Evolutionary conservation across 2,329 filamentous ascomycete species (phyloP).

Genomic region (Parascedosporium putredinis): DNA sequence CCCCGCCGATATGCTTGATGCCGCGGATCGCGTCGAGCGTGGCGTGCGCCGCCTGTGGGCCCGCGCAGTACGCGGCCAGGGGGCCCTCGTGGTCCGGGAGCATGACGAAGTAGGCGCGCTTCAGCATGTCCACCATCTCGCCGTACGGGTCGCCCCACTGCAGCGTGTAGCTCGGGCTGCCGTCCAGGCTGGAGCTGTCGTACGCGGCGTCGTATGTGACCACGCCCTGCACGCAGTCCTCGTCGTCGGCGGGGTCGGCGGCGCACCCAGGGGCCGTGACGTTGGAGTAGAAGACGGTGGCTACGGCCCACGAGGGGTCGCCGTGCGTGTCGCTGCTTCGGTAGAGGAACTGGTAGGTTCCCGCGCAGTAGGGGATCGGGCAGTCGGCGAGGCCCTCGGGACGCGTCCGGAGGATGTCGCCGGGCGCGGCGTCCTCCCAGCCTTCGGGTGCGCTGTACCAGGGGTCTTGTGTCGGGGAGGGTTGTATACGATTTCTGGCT

Average conservation of each 20-base stretch:
- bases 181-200: slow-evolving; percentile 27
- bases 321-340: slow-evolving; percentile 18
- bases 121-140: slow-evolving; percentile 18
- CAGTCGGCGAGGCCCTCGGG: neutral
- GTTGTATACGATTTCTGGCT: neutral
- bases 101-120: slow-evolving; percentile 30
- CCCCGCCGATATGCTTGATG: slow-evolving; percentile 18
- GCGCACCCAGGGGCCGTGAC: slow-evolving; percentile 9
- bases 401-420: neutral
- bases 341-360: slow-evolving; percentile 21
- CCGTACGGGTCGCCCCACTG: slow-evolving; percentile 18
- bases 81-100: slow-evolving; percentile 36
- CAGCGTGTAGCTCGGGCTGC: slow-evolving; percentile 25
- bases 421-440: slow-evolving; percentile 1
- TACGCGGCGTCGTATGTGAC: slow-evolving; percentile 33
- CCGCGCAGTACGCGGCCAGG: slow-evolving; percentile 31
- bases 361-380: neutral
- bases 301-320: slow-evolving; percentile 1
- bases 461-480: slow-evolving; percentile 1
- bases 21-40: slow-evolving; percentile 35
- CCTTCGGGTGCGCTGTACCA: slow-evolving; percentile 3
- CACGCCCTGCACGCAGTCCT: slow-evolving; percentile 13
- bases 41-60: slow-evolving; percentile 30
- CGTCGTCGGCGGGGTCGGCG: slow-evolving; percentile 1
- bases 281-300: slow-evolving; percentile 20